Evolutionary conservation across 352 stramenopile species (phyloP).

Genomic region (Globisporangium polare): DNA sequence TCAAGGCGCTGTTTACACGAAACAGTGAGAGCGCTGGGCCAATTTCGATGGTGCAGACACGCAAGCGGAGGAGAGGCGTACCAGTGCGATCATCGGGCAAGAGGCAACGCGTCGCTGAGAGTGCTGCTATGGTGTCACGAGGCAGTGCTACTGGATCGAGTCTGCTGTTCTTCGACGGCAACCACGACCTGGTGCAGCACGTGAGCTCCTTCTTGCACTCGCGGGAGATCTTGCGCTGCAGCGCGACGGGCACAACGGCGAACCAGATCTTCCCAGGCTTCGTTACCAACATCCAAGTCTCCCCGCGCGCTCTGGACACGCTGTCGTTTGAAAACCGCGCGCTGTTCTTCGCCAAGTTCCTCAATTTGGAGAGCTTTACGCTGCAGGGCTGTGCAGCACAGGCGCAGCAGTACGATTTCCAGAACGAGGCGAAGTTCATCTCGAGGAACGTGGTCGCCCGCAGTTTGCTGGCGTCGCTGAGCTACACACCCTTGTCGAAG

Average conservation of each 20-base stretch:
- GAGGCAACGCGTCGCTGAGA: not conserved
- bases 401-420: conserved; percentile 42
- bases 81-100: not conserved
- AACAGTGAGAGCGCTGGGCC: not conserved
- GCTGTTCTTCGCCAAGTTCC: conserved; percentile 36
- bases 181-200: conserved; percentile 34
- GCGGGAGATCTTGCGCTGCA: conserved; percentile 28
- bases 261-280: conserved; percentile 28
- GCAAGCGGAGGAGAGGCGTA: not conserved
- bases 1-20: not conserved
- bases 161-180: conserved; percentile 45
- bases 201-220: conserved; percentile 42
- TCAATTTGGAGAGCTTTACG: conserved; percentile 33
- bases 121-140: too few species aligned
- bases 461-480: conserved; percentile 29
- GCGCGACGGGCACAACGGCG: conserved; percentile 28
- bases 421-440: conserved; percentile 30
- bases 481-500: conserved; percentile 22
- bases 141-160: conserved; percentile 3
- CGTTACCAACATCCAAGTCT: conserved; percentile 32
- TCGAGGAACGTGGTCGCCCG: conserved; percentile 37
- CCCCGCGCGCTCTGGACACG: conserved; percentile 20
- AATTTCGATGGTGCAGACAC: not conserved
- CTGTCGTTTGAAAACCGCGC: conserved; percentile 15
- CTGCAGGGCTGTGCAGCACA: conserved; percentile 25